phyloP scores from a whole-genome alignment of 768 basidiomycete genomes.

The Phlebiopsis gigantea region DNA sequence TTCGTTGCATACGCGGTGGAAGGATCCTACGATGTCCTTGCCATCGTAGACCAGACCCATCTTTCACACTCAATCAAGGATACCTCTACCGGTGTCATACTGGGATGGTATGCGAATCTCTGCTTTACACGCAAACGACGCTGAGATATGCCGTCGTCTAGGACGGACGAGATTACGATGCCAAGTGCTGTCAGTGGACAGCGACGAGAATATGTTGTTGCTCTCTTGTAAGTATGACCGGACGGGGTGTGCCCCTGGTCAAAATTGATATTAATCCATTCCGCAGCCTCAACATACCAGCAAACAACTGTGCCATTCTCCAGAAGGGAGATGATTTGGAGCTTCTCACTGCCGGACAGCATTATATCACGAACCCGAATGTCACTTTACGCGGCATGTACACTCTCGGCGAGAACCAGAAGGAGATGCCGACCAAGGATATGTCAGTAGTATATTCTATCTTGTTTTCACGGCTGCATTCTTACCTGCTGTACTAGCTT shows the following conservation, averaged over 20 bases:
- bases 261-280: not conserved
- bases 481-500: constrained; percentile 41
- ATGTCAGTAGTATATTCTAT: constrained; percentile 43
- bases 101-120: constrained; percentile 44
- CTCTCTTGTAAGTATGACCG: constrained; percentile 55
- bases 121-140: not conserved
- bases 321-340: constrained; percentile 79
- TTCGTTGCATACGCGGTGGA: constrained; percentile 75
- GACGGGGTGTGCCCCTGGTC: not conserved
- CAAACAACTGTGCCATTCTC: constrained; percentile 82
- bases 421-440: constrained; percentile 86
- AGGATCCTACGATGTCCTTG: constrained; percentile 71
- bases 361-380: constrained; percentile 79
- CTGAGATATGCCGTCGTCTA: constrained; percentile 12
- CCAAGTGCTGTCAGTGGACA: constrained; percentile 44
- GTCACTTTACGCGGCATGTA: constrained; percentile 77
- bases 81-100: constrained; percentile 48
- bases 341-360: constrained; percentile 75
- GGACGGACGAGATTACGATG: constrained; percentile 78
- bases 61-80: constrained; percentile 57
- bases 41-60: constrained; percentile 83
- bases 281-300: constrained; percentile 71
- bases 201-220: constrained; percentile 68
- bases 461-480: not conserved
- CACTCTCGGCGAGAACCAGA: constrained; percentile 78